Conservation (phyloP, 805 yeast genomes). For the Pichia manshurica region DNA sequence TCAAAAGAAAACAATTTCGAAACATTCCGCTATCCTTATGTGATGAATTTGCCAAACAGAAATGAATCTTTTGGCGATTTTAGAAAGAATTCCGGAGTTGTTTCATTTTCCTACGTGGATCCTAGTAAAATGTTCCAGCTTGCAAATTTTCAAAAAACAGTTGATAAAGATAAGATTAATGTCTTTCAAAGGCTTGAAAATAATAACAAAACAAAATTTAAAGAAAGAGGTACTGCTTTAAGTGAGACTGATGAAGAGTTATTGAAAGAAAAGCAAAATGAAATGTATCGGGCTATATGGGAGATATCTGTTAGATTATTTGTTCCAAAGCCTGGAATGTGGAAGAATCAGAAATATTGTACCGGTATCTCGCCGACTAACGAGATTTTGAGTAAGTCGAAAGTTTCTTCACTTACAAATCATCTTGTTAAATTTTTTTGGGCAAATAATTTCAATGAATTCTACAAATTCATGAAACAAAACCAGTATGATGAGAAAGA, state of each 20-base stretch:
- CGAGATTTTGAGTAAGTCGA: conserved; percentile 16
- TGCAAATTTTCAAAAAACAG: conserved; percentile 23
- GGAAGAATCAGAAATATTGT: conserved; percentile 7
- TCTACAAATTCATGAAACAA: conserved; percentile 21
- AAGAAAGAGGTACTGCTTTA: conserved; percentile 1
- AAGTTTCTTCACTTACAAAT: conserved; percentile 25
- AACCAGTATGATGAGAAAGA: conserved; percentile 15
- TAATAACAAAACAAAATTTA: conserved; percentile 5
- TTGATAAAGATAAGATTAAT: conserved; percentile 19
- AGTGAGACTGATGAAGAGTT: conserved; percentile 8
- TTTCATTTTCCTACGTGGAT: conserved; percentile 24
- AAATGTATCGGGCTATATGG: conserved; percentile 21
- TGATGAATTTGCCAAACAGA: neutral
- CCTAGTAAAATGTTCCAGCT: conserved; percentile 26
- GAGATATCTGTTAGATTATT: conserved; percentile 19
- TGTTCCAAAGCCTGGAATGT: conserved; percentile 8
- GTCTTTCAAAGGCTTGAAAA: conserved; percentile 11
- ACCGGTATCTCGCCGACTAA: neutral
- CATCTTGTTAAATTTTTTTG: conserved; percentile 30
- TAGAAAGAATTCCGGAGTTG: neutral
- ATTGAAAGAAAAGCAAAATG: conserved; percentile 7
- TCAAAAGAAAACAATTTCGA: conserved; percentile 12
- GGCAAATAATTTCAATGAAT: conserved; percentile 21
- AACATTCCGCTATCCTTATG: conserved; percentile 13
- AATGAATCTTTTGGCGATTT: neutral